phyloP scores from a whole-genome alignment of 495 filamentous ascomycete species.

The Neurospora sp. region DNA sequence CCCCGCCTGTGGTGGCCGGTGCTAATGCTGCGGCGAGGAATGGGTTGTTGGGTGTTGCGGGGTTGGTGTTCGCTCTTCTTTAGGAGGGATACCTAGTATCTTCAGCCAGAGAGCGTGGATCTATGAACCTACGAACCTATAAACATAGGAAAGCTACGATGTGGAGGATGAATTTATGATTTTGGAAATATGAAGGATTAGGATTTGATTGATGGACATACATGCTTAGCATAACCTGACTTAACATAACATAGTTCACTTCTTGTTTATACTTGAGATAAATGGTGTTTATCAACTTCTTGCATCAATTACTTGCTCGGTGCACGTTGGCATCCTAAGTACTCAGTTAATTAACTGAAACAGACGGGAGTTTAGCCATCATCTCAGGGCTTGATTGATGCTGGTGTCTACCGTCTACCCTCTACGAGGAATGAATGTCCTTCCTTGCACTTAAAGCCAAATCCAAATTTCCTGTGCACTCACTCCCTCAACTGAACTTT shows the following conservation, averaged over 20 bases:
- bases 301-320: too few relatives aligned
- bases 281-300: neutral
- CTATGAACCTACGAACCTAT: neutral
- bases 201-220: neutral
- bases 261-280: neutral
- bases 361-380: too few relatives aligned
- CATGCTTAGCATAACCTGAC: neutral
- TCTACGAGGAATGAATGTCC: too few relatives aligned
- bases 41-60: neutral
- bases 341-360: too few relatives aligned
- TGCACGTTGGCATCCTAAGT: too few relatives aligned
- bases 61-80: neutral
- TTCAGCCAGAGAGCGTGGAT: neutral
- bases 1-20: neutral
- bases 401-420: too few relatives aligned
- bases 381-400: too few relatives aligned
- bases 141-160: too few relatives aligned
- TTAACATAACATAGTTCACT: neutral
- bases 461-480: too few relatives aligned
- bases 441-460: too few relatives aligned
- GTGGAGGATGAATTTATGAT: neutral
- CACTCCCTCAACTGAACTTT: too few relatives aligned
- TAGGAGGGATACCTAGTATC: neutral
- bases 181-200: neutral
- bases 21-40: neutral